These are phyloP conservation scores for Hypoxylon perforatum DNA, from an alignment of 495 filamentous ascomycete species.

Conservation along the genomic window DNA sequence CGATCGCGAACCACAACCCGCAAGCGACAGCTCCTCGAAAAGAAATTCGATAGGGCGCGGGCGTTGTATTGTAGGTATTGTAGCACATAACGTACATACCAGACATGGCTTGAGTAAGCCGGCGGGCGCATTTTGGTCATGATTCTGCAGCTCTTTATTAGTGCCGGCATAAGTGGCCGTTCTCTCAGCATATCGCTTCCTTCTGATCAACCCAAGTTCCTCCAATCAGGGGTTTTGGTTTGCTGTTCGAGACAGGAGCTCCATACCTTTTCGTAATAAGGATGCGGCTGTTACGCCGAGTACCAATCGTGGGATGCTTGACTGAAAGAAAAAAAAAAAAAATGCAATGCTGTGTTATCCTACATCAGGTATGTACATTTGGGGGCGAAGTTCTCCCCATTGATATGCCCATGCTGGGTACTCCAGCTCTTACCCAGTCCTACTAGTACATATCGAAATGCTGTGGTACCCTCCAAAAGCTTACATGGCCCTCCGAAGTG, in stretches of 20 bases:
- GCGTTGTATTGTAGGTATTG: constrained; percentile 11
- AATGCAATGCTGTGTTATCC: not conserved
- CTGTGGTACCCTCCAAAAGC: constrained; percentile 48
- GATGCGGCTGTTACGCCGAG: constrained; percentile 42
- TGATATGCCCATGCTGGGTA: not conserved
- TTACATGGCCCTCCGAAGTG: constrained; percentile 48
- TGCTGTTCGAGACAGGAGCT: constrained; percentile 13
- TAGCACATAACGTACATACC: not conserved
- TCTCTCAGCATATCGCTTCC: constrained; percentile 24
- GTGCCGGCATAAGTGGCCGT: constrained; percentile 39
- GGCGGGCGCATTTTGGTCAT: constrained; percentile 20
- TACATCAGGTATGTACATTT: not conserved
- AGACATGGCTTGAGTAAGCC: constrained; percentile 40
- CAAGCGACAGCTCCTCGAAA: constrained; percentile 23
- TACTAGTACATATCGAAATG: constrained; percentile 44
- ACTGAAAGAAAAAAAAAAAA: not conserved
- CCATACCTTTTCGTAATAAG: constrained; percentile 20
- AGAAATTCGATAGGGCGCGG: constrained; percentile 20
- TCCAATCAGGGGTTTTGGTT: constrained; percentile 24
- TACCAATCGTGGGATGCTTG: constrained; percentile 29
- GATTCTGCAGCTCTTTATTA: constrained; percentile 34
- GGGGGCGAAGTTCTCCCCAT: constrained; percentile 10
- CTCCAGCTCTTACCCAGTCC: constrained; percentile 18
- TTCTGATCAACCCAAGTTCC: constrained; percentile 29
- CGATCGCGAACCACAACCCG: constrained; percentile 22